These are phyloP conservation scores for Mycena maculata DNA, from an alignment of 768 basidiomycete genomes.

Conservation along the genomic window DNA sequence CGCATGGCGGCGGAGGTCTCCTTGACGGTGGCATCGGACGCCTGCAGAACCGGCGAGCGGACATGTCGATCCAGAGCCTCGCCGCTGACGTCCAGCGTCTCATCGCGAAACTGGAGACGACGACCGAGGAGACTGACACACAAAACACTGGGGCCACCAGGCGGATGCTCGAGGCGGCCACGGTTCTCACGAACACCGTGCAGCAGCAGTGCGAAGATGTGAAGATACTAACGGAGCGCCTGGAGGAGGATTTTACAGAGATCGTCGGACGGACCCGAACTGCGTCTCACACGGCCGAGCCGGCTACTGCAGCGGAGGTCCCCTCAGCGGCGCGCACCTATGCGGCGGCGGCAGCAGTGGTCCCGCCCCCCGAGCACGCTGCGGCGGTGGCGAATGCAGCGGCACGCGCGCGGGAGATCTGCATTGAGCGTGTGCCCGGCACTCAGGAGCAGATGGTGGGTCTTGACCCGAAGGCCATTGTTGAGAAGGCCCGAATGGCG, in stretches of 20 bases:
- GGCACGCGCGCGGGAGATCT: slow-evolving; percentile 1
- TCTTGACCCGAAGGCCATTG: slow-evolving; percentile 3
- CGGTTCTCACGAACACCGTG: not conserved
- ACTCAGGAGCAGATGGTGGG: not conserved
- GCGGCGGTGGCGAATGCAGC: not conserved
- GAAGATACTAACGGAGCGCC: not conserved
- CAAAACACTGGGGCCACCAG: too few species aligned
- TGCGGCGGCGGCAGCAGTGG: not conserved
- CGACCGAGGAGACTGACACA: too few species aligned
- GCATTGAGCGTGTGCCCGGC: not conserved
- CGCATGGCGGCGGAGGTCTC: too few species aligned
- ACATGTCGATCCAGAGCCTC: not conserved
- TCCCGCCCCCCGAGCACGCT: not conserved
- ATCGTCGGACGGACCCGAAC: not conserved
- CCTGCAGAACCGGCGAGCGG: not conserved
- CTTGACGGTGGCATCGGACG: too few species aligned
- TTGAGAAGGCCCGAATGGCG: slow-evolving; percentile 30
- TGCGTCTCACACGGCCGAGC: too few species aligned
- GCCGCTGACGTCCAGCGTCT: too few species aligned
- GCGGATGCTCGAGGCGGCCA: not conserved
- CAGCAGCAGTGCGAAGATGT: not conserved
- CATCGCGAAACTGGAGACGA: too few species aligned
- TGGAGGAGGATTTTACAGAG: not conserved
- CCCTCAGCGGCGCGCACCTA: not conserved
- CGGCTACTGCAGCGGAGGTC: too few species aligned